Evolutionary conservation across 2,329 filamentous ascomycete species (phyloP), one percentile per base, ranked within the genome.

Genomic region (Zarea fungicola): DNA sequence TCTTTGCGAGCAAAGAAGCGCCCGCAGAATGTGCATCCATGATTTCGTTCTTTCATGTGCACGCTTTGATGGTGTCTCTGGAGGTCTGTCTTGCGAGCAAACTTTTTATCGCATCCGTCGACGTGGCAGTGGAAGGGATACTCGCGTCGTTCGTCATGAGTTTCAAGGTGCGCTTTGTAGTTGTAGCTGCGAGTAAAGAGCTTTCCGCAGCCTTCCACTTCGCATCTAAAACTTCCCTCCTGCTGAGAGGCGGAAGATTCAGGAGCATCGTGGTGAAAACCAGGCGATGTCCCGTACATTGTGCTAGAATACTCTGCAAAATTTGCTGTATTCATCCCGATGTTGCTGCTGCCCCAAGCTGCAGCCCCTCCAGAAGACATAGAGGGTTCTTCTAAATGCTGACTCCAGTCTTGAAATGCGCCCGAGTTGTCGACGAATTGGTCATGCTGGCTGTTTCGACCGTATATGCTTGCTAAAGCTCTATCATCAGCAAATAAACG

Each of bases 121-220:
- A 81, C 70, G 2, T 71, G 70, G 65, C 90, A 95, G 1, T 76
- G 74, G 59, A 89, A 85, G 0, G 84, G 82, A 58, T 87, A 87
- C 58, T 81, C 80, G 49, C 85, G 77, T 51, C 80, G 77, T 13
- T 87, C 82, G 60, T 93, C 83, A 61, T 96, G 90, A 1, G 84
- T 91, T 60, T 91, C 85, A 76, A 91, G 78, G 64, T 95, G 90
- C 25, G 89, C 86, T 60, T 87, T 90, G 69, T 84, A 89, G 67
- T 95, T 95, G 71, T 92, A 95, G 59, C 81, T 85, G 53, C 90
- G 76, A 55, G 87, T 88, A 63, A 95, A 95, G 14, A 85, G 77
- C 64, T 85, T 88, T 6, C 84, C 83, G 61, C 90, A 96, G 2
- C 83, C 74, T 51, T 82, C 76, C 29, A 82, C 72, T 48, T 75